Evolutionary conservation across 768 basidiomycete species (phyloP).

Genomic region (Tulasnella sp.): DNA sequence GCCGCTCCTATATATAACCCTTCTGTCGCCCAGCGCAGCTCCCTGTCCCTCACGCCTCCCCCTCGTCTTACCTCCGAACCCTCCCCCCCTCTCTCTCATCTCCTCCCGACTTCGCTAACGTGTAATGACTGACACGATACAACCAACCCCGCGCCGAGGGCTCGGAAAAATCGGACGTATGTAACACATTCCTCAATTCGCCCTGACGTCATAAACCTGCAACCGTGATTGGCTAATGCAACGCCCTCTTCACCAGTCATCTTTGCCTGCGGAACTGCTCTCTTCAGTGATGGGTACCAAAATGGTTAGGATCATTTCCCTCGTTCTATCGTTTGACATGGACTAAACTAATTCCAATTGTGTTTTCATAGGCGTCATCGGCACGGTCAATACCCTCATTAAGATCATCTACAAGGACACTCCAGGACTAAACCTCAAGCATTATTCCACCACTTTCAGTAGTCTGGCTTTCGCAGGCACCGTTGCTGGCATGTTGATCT

Average conservation of each 20-base stretch:
- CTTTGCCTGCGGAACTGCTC: conserved; percentile 61
- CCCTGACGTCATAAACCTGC: not conserved
- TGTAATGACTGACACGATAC: not conserved
- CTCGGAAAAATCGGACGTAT: not conserved
- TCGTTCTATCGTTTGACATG: too few relatives aligned
- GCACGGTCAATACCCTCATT: conserved; percentile 42
- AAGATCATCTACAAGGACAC: conserved; percentile 54
- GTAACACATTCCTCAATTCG: not conserved
- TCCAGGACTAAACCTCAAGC: conserved; percentile 36
- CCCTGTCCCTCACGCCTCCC: not conserved
- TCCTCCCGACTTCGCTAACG: not conserved
- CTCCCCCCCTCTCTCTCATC: not conserved
- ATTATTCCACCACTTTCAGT: conserved; percentile 56
- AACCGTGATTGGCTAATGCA: not conserved
- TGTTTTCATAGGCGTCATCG: conserved; percentile 41
- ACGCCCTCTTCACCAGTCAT: not conserved
- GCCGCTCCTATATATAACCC: not conserved
- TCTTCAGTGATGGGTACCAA: conserved; percentile 72
- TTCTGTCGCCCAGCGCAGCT: too few relatives aligned
- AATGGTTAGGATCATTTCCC: conserved; percentile 1
- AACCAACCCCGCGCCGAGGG: not conserved
- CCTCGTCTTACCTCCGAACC: not conserved
- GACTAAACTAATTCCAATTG: not conserved
- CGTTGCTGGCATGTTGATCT: conserved; percentile 74
- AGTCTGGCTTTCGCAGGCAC: conserved; percentile 79